A percentile compares a stretch with the other conserved stretches of the same genome.
Conservation (phyloP, 2,329 filamentous ascomycete genomes). For the Calonectria crousiana region DNA sequence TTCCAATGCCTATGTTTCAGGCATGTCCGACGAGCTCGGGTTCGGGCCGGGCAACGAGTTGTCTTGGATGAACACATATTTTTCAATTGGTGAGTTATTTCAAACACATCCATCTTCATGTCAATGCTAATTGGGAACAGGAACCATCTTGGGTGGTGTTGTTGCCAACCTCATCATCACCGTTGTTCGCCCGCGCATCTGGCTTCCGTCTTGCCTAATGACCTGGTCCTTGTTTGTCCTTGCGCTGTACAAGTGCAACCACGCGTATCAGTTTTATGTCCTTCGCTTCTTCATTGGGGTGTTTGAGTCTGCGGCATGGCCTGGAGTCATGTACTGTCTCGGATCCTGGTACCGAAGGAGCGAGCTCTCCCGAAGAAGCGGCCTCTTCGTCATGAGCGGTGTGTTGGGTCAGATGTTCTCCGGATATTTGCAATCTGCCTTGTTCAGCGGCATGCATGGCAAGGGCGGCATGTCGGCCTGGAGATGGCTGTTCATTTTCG, state of each 20-base stretch:
- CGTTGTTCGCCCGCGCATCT: conserved; percentile 55
- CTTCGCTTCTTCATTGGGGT: conserved; percentile 67
- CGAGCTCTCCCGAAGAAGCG: conserved; percentile 69
- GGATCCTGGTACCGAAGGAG: conserved; percentile 71
- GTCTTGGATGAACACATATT: conserved; percentile 60
- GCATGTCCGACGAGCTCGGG: conserved; percentile 60
- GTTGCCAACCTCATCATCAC: conserved; percentile 60
- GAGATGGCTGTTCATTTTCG: conserved; percentile 55
- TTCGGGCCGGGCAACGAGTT: conserved; percentile 56
- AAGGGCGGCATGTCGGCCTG: conserved; percentile 49
- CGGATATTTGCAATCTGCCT: conserved; percentile 50
- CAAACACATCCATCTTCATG: fast-evolving
- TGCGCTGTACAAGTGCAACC: conserved; percentile 53
- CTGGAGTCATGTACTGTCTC: conserved; percentile 66
- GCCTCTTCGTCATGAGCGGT: conserved; percentile 69
- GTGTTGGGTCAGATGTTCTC: conserved; percentile 59
- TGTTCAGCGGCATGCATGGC: conserved; percentile 51
- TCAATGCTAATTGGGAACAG: conserved; percentile 2
- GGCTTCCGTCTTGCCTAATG: conserved; percentile 53
- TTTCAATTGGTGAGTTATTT: conserved; percentile 53
- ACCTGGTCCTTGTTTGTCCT: conserved; percentile 55
- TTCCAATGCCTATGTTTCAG: conserved; percentile 61
- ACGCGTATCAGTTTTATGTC: conserved; percentile 55
- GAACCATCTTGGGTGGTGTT: conserved; percentile 57
- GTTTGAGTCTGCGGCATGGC: conserved; percentile 67